Percentiles rank a stretch among this genome's conserved stretches.
Conservation (phyloP, 352 stramenopile species). For the Albugo laibachii region DNA sequence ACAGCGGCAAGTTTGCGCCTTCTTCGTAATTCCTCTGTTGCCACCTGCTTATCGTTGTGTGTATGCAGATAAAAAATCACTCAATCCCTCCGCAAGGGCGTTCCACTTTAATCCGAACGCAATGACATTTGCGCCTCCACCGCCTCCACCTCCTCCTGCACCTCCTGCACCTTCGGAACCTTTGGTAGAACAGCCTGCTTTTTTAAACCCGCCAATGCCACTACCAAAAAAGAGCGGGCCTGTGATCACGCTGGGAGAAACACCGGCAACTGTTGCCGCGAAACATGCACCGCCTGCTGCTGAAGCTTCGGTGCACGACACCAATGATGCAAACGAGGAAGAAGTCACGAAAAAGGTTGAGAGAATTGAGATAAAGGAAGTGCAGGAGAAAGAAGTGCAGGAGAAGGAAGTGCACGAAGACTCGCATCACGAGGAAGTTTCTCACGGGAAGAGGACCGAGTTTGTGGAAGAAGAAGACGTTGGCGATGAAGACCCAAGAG, state of each 20-base stretch:
- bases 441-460: slow-evolving; percentile 12
- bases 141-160: slow-evolving; percentile 18
- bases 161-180: slow-evolving; percentile 12
- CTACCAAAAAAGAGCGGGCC: slow-evolving; percentile 47
- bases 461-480: slow-evolving; percentile 48
- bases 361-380: slow-evolving; percentile 1
- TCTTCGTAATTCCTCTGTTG: too few relatives aligned
- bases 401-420: neutral
- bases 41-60: too few relatives aligned
- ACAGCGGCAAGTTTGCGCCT: too few relatives aligned
- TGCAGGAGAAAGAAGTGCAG: neutral
- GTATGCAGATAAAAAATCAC: slow-evolving; percentile 26
- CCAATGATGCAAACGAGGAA: slow-evolving; percentile 10
- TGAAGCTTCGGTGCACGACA: slow-evolving; percentile 1
- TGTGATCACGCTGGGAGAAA: slow-evolving; percentile 12
- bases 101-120: slow-evolving; percentile 68
- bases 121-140: slow-evolving; percentile 33
- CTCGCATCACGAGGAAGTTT: slow-evolving; percentile 17
- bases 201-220: slow-evolving; percentile 52
- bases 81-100: slow-evolving; percentile 38
- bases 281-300: neutral
- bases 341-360: neutral
- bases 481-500: slow-evolving; percentile 85
- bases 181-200: slow-evolving; percentile 6
- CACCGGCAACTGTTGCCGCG: slow-evolving; percentile 1